Evolutionary conservation across 202 grass and related monocot genomes (phyloP), one percentile per base, ranked within the genome.

Genomic region (Dendrocalamus latiflorus): DNA sequence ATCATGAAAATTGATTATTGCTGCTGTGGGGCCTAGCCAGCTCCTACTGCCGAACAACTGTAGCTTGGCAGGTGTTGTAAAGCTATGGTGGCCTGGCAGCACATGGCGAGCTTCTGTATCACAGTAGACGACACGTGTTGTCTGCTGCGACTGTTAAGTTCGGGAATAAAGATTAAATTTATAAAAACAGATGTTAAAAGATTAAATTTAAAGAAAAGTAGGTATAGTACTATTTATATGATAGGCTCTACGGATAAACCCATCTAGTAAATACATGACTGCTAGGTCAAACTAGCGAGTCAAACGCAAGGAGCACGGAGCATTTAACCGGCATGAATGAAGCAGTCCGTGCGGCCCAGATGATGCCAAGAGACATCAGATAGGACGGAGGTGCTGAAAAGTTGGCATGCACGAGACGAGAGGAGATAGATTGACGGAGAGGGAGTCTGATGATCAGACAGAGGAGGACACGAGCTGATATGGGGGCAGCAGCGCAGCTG

Each of bases 391-490:
- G 39, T 26, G 24, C 51, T 72, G 39, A n/a, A 72, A 38, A 82
- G 55, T 13, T 70, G 55, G 2, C 54, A 3, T 43, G 77, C 64
- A 69, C 48, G 63, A 45, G 63, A 36, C 34, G 34, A 36, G 34
- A 36, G 34, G 34, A 36, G 34, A 36, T 34, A 4, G 34, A 36
- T 6, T 36, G 34, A 36, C 34, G 34, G 34, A 9, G 26, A 33
- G 33, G 0, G 57, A 9, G 26, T 14, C 11, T 43, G 73, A 41
- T 76, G 57, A 48, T 44, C 14, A 62, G 74, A 50, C 28, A 9
- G 22, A 22, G 73, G 86, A 37, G 73, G 82, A 69, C 82, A 76
- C 16, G 72, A 65, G 81, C 81, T 70, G 87, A 85, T 61, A 85
- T 61, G 83, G 77, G 65, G 65, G 43, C 65, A 83, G 67, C 74